phyloP scores from a whole-genome alignment of 2,329 filamentous ascomycete species.

The Phaeosphaeria sp. region DNA sequence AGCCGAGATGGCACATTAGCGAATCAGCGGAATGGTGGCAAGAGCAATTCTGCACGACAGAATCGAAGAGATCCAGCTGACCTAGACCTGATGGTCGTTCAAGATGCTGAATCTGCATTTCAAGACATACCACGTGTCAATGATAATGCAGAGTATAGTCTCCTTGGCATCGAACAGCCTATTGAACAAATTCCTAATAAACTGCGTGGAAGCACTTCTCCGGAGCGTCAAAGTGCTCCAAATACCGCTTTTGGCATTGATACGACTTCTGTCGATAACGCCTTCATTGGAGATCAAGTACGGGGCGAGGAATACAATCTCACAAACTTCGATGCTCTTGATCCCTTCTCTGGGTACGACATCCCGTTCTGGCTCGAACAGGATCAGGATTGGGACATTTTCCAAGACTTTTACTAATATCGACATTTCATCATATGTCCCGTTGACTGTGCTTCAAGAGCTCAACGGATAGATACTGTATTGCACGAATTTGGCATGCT shows the following conservation, averaged over 20 bases:
- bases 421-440: too few species aligned
- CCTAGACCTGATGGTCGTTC: background rate
- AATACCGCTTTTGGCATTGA: slow-evolving; percentile 7
- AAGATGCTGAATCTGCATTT: background rate
- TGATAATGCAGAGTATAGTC: background rate
- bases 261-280: slow-evolving; percentile 14
- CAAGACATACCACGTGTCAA: background rate
- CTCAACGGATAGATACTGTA: too few species aligned
- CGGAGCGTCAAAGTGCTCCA: background rate
- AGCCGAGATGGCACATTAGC: background rate
- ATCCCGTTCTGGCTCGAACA: slow-evolving; percentile 47
- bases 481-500: too few species aligned
- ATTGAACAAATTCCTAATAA: background rate
- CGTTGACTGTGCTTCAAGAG: too few species aligned
- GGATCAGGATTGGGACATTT: slow-evolving; percentile 38
- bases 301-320: background rate
- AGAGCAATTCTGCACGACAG: background rate
- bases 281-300: slow-evolving; percentile 7
- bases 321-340: slow-evolving; percentile 16
- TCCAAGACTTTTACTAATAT: slow-evolving; percentile 11
- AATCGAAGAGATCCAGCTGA: background rate
- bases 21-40: background rate
- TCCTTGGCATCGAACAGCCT: background rate
- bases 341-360: slow-evolving; percentile 43
- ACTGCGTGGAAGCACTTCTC: background rate